Percentiles rank a stretch among this genome's conserved stretches.
Conservation (phyloP, 768 basidiomycete species). For the Asterophora lycoperdoides region DNA sequence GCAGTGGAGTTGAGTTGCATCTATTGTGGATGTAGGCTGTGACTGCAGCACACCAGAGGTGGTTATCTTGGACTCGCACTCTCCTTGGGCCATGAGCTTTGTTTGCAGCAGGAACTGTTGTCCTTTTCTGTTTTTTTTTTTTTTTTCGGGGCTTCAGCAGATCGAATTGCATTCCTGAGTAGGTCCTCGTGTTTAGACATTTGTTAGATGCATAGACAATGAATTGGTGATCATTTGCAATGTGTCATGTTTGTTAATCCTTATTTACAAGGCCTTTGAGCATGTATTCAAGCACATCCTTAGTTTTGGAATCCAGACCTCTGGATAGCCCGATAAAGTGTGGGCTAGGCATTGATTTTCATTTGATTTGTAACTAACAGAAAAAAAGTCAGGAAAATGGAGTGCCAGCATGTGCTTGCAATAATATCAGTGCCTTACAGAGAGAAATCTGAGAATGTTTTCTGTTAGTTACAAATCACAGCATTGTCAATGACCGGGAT, state of each 20-base stretch:
- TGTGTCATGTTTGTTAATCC: background rate
- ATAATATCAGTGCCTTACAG: background rate
- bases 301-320: background rate
- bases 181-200: too few species aligned
- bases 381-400: background rate
- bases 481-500: too few species aligned
- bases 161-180: too few species aligned
- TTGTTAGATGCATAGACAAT: too few species aligned
- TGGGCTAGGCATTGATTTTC: background rate
- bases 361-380: background rate
- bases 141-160: too few species aligned
- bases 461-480: constrained; percentile 1
- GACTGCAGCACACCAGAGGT: too few species aligned
- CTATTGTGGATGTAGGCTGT: too few species aligned
- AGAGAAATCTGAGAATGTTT: background rate
- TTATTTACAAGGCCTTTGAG: background rate
- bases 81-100: too few species aligned
- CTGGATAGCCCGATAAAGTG: background rate
- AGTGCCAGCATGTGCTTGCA: background rate
- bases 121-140: too few species aligned
- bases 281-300: background rate
- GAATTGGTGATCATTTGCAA: background rate
- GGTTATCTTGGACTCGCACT: too few species aligned
- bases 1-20: too few species aligned
- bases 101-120: too few species aligned